phyloP scores from a whole-genome alignment of 2,329 filamentous ascomycete genomes.

The Microascus cirrosus region DNA sequence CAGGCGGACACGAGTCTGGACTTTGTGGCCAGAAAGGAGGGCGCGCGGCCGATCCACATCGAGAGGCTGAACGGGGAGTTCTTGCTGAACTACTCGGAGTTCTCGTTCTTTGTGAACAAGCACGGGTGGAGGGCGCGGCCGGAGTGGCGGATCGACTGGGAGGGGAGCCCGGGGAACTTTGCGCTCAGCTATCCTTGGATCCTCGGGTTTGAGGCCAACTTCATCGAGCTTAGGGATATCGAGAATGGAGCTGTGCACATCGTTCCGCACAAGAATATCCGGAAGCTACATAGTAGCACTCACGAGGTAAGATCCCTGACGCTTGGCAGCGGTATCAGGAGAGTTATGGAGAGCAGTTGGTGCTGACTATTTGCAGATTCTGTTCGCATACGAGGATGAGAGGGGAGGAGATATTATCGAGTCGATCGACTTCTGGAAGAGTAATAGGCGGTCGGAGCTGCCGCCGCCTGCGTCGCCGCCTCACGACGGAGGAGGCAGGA shows the following conservation, averaged over 20 bases:
- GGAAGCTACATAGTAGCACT: slow-evolving; percentile 94
- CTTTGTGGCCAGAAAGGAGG: slow-evolving; percentile 89
- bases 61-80: slow-evolving; percentile 96
- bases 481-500: not conserved
- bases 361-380: slow-evolving; percentile 48
- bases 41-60: slow-evolving; percentile 90
- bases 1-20: slow-evolving; percentile 96
- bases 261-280: slow-evolving; percentile 89
- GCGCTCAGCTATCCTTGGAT: slow-evolving; percentile 96
- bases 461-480: not conserved
- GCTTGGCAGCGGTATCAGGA: not conserved
- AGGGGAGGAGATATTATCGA: slow-evolving; percentile 86
- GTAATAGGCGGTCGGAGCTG: slow-evolving; percentile 32
- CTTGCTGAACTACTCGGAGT: slow-evolving; percentile 94
- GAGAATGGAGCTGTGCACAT: slow-evolving; percentile 93
- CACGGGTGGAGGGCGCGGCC: slow-evolving; percentile 94
- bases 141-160: slow-evolving; percentile 97
- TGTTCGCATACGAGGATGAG: slow-evolving; percentile 97
- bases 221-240: slow-evolving; percentile 92
- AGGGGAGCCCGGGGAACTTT: slow-evolving; percentile 84
- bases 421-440: slow-evolving; percentile 93
- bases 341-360: not conserved
- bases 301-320: slow-evolving; percentile 61
- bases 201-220: slow-evolving; percentile 91
- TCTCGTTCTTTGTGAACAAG: slow-evolving; percentile 97